These are phyloP conservation scores for Colletotrichum eleusines DNA, from an alignment of 2,329 filamentous ascomycete species.

Conservation along the genomic window DNA sequence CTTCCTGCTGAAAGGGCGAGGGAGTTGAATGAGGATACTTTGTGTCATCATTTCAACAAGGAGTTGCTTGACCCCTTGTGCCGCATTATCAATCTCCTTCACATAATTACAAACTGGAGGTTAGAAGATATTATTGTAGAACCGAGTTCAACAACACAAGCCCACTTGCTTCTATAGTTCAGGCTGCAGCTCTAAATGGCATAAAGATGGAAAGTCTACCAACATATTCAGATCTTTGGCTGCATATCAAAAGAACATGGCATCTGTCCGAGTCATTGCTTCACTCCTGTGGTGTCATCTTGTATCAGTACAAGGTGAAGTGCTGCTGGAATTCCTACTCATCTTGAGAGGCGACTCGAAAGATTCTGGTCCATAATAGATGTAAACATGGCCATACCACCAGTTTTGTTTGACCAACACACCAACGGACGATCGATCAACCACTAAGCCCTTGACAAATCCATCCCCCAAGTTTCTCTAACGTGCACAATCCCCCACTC, in stretches of 20 bases:
- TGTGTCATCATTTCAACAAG: not conserved
- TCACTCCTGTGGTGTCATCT: not conserved
- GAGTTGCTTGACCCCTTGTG: not conserved
- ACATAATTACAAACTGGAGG: accelerated
- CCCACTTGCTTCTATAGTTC: not conserved
- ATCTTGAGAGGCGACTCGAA: not conserved
- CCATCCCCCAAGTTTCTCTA: constrained; percentile 39
- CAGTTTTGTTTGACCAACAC: too few species aligned
- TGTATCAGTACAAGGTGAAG: too few species aligned
- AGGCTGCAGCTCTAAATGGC: not conserved
- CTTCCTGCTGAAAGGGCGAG: not conserved
- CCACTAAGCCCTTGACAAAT: not conserved
- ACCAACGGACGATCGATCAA: not conserved
- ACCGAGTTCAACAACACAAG: not conserved
- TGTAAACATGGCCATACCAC: too few species aligned
- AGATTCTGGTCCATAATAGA: too few species aligned
- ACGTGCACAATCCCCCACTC: not conserved
- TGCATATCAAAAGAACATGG: not conserved
- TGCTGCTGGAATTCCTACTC: accelerated
- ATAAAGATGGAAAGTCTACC: not conserved
- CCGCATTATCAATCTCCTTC: not conserved
- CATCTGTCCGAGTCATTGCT: accelerated
- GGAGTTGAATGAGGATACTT: not conserved
- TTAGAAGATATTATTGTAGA: too few species aligned
- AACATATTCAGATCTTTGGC: not conserved